Percentiles rank a stretch among this genome's conserved stretches.
Conservation (phyloP, 208 protist genomes). For the Naegleria gruberi region DNA sequence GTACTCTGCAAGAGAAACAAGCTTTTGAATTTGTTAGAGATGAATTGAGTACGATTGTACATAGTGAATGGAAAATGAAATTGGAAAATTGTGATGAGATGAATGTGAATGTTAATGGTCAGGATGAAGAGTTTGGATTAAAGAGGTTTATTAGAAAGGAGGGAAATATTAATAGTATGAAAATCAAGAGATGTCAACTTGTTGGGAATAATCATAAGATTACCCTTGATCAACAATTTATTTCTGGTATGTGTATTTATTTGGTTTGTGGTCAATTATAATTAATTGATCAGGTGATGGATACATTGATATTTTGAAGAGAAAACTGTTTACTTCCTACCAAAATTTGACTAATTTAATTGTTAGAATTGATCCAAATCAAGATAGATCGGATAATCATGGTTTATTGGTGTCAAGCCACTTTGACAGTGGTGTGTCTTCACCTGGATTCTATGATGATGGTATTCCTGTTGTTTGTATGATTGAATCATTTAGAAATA, state of each 20-base stretch:
- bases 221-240: too few species aligned
- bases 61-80: too few species aligned
- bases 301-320: not conserved
- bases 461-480: not conserved
- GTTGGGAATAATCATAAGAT: too few species aligned
- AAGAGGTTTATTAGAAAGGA: too few species aligned
- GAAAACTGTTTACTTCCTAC: not conserved
- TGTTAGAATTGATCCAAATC: not conserved
- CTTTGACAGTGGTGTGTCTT: not conserved
- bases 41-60: too few species aligned
- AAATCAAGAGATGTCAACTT: too few species aligned
- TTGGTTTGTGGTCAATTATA: too few species aligned
- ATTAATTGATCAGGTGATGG: not conserved
- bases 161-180: too few species aligned
- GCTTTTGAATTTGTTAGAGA: not conserved
- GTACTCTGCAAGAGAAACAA: not conserved
- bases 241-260: too few species aligned
- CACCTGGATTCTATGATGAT: conserved; percentile 18
- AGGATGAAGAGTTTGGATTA: too few species aligned
- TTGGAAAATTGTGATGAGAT: too few species aligned
- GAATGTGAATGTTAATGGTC: too few species aligned
- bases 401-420: not conserved
- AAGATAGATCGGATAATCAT: not conserved
- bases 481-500: not conserved
- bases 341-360: not conserved